phyloP scores from a whole-genome alignment of 208 protist genomes.

The Trypanosoma cruzi region DNA sequence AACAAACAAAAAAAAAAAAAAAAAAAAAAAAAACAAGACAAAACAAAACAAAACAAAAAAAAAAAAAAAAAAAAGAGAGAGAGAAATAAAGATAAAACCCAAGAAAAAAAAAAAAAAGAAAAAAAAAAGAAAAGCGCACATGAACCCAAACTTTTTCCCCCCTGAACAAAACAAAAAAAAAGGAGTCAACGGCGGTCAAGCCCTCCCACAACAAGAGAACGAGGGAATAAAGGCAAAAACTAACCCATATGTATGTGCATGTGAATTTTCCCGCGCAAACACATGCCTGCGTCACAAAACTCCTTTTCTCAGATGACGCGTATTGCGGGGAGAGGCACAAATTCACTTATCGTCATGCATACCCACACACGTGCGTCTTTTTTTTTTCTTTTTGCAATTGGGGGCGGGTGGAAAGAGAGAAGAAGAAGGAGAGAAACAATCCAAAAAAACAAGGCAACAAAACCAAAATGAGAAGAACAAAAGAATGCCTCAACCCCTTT shows the following conservation, averaged over 20 bases:
- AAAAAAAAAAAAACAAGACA: no score
- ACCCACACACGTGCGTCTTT: no score
- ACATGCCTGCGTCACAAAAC: background rate
- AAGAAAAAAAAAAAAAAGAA: no score
- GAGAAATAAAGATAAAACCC: no score
- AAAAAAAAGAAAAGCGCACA: slow-evolving; percentile 4
- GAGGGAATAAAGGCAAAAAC: background rate
- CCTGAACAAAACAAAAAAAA: background rate
- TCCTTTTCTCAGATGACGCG: background rate
- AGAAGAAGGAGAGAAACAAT: no score
- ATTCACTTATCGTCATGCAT: background rate
- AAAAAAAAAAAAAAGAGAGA: slow-evolving; percentile 14
- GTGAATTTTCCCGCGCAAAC: background rate
- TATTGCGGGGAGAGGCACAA: background rate
- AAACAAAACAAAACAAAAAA: slow-evolving; percentile 13
- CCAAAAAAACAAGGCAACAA: no score
- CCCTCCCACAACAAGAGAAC: background rate
- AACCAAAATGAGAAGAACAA: no score
- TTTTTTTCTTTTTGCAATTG: no score
- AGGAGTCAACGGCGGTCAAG: background rate
- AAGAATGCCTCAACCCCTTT: no score
- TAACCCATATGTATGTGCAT: background rate
- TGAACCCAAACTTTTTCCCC: no score
- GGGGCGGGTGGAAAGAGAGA: no score
- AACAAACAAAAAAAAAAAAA: background rate